Conservation (phyloP, 1,284 basidiomycete species). For the Tilletia horrida region DNA sequence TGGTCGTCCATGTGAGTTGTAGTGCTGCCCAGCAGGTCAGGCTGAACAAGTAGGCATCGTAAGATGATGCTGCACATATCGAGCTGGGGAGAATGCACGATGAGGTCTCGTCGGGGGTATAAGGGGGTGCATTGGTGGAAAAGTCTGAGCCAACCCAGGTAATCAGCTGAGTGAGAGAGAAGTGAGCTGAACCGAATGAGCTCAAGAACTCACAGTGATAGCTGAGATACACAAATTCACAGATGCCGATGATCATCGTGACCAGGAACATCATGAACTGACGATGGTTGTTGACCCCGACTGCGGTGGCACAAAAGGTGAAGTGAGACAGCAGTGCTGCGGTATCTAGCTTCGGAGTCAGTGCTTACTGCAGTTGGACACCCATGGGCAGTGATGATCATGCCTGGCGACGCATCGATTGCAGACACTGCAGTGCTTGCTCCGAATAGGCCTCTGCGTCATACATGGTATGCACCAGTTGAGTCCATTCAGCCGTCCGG, state of each 20-base stretch:
- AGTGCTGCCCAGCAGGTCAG: slow-evolving; percentile 79
- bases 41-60: slow-evolving; percentile 79
- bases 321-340: too few species aligned
- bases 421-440: slow-evolving; percentile 91
- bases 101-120: slow-evolving; percentile 10
- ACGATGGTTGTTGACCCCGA: slow-evolving; percentile 91
- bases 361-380: slow-evolving; percentile 78
- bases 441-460: slow-evolving; percentile 84
- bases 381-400: slow-evolving; percentile 84
- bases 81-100: slow-evolving; percentile 67
- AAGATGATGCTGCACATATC: slow-evolving; percentile 62
- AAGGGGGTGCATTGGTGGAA: slow-evolving; percentile 25
- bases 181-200: neutral
- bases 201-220: slow-evolving; percentile 66
- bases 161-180: neutral
- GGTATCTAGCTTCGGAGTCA: too few species aligned
- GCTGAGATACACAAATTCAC: slow-evolving; percentile 75
- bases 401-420: slow-evolving; percentile 73
- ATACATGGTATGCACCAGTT: slow-evolving; percentile 94
- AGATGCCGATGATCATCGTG: slow-evolving; percentile 75
- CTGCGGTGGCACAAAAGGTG: slow-evolving; percentile 56
- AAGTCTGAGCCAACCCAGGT: slow-evolving; percentile 6
- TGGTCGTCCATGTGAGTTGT: slow-evolving; percentile 85
- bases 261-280: slow-evolving; percentile 87
- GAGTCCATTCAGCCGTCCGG: slow-evolving; percentile 84